Base-by-base conservation (phyloP, 331 rosid species). In the Arachis monticola region DNA sequence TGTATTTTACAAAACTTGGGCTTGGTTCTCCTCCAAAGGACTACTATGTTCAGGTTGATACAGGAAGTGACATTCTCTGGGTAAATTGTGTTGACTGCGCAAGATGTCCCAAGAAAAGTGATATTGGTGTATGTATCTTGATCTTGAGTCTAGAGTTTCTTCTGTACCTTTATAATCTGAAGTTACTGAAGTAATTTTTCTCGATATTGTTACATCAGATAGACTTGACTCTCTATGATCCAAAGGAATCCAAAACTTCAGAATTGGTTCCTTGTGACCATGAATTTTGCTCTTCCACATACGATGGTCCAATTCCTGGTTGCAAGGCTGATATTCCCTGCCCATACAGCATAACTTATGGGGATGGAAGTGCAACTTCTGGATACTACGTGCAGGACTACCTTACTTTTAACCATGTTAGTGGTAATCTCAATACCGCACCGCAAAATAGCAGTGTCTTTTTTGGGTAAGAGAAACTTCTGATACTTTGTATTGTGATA, bases 21-120 rank as follows among this genome's bases (percentile, higher is more conserved):
- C 77, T 95, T 63, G 99, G 99, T 12, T 85, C 90, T 80, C 99
- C 99, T 80, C 51, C 91, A 70, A 85, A 73, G 71, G 88, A 95
- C 76, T 92, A 79, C 81, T 87, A 79, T 45, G 98, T 95, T 80
- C 99, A 95, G 85, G 98, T 95, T 67, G 99, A 95, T 52, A 95
- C 99, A 2, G 99, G 99, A 64, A 95, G 99, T 89, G 99, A 95
- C 84, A 73, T 90, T 82, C 71, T 95, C 7, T 95, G 99, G 99
- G 96, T 95, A 63, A 92, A 89, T 73, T 92, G 98, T 79, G 38
- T 61, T 30, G 91, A 81, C 48, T 93, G 99, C 80, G 44, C 32
- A 5, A 84, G 30, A 62, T 92, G 99, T 81, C 99, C 99, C 5
- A 80, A 1, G 75, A 85, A 83, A 82, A 90, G 93, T 74, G 82